Base-by-base conservation (phyloP, 139 green algal genomes). In the Protoeuglena noctilucae region DNA sequence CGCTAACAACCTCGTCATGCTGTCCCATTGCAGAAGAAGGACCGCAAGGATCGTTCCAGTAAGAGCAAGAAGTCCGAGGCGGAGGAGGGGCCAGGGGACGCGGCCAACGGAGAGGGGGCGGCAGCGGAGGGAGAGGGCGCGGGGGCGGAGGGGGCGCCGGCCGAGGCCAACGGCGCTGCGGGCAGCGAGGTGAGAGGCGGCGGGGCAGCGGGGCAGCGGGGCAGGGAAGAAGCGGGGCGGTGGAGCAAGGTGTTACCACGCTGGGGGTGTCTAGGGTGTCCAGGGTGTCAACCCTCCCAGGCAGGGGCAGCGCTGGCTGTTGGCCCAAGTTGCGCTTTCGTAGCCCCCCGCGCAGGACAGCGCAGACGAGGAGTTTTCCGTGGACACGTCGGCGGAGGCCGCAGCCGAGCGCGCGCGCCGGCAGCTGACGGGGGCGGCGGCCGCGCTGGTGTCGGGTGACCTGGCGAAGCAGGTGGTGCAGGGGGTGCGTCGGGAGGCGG, bases 321-420 rank as follows among this genome's bases (percentile, higher is more conserved):
- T 30, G 46, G 46, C 25, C 27, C 21, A 52, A 52, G 46, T 7
- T 52, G 21, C n/a, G n/a, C n/a, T n/a, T n/a, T n/a, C n/a, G n/a
- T n/a, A n/a, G n/a, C n/a, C n/a, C n/a, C n/a, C n/a, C 22, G 51
- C 28, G 2, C 23, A 27, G 5, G 78, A 76, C 9, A 70, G 73
- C 29, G 69, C 68, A 12, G 77, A 88, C 6, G 82, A 93, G 19
- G 84, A 87, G 48, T 96, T 88, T 86, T 73, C 83, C 71, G 94
- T 88, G 0, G 89, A 96, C 82, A 96, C 86, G 0, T 87, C 74
- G 12, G 75, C 71, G 21, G 83, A 75, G 4, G 85, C 80, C n/a
- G 77, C 75, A 58, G 55, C 60, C 3, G 48, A 61, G 3, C 78
- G 89, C 26, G 88, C 86, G 6, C 58, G 79, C 39, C 83, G 93